Conservation (phyloP, 2,329 filamentous ascomycete species). For the Phaeomoniella chlamydospora region DNA sequence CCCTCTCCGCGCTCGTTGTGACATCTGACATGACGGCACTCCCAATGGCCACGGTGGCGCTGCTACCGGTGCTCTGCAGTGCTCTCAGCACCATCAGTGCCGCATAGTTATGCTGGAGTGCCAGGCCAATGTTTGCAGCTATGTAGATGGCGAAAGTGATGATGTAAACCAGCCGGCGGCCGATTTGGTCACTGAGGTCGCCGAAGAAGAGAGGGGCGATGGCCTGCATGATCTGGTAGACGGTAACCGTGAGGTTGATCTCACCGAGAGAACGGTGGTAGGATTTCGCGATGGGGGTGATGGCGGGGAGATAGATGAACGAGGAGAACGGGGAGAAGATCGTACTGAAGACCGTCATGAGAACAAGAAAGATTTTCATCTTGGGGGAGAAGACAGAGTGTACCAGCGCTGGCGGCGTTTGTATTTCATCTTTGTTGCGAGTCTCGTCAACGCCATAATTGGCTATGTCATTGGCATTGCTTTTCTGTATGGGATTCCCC, state of each 20-base stretch:
- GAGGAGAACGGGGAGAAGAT: neutral
- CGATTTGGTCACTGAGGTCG: conserved; percentile 34
- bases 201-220: conserved; percentile 37
- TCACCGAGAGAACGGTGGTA: conserved; percentile 2
- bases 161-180: conserved; percentile 35
- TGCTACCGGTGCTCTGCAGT: conserved; percentile 28
- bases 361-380: neutral
- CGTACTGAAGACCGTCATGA: neutral
- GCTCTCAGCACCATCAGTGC: conserved; percentile 22
- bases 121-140: conserved; percentile 24
- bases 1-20: conserved; percentile 23
- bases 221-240: conserved; percentile 34
- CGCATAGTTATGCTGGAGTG: conserved; percentile 21
- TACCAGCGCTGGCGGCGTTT: neutral
- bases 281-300: neutral
- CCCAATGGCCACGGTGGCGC: conserved; percentile 24
- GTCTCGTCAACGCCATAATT: too few species aligned
- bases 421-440: too few species aligned
- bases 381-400: neutral
- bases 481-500: too few species aligned
- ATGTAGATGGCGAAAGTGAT: conserved; percentile 29
- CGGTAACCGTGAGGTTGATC: conserved; percentile 7
- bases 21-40: conserved; percentile 26
- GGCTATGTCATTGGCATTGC: too few species aligned
- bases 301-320: neutral